Conservation (phyloP, 1,284 basidiomycete species). For the Ustilago hordei region DNA sequence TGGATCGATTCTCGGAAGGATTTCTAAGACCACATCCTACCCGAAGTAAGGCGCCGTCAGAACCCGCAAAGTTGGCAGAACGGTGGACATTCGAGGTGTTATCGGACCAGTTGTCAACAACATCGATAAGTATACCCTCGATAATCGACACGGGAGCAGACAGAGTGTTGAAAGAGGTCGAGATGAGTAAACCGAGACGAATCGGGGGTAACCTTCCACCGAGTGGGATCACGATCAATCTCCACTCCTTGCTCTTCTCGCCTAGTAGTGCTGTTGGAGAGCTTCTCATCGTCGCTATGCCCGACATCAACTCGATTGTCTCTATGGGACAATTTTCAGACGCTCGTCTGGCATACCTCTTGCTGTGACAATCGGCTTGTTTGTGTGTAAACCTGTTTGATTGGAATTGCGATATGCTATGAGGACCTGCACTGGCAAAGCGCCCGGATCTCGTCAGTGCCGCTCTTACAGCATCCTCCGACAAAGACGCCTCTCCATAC, state of each 20-base stretch:
- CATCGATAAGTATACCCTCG: neutral
- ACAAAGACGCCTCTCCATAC: slow-evolving; percentile 56
- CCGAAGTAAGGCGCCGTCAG: neutral
- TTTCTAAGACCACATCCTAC: neutral
- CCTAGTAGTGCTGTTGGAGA: too few species aligned
- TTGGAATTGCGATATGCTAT: slow-evolving; percentile 9
- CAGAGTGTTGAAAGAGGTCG: neutral
- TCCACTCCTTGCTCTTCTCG: too few species aligned
- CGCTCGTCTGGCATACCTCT: too few species aligned
- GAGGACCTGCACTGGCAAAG: slow-evolving; percentile 34
- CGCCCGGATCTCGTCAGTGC: slow-evolving; percentile 51
- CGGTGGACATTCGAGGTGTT: neutral
- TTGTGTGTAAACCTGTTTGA: neutral
- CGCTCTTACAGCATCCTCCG: slow-evolving; percentile 61
- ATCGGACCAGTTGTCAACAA: neutral
- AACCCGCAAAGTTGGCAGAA: neutral
- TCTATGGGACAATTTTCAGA: too few species aligned
- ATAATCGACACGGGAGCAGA: neutral
- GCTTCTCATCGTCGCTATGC: neutral
- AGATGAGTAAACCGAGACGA: neutral
- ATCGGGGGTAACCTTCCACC: too few species aligned
- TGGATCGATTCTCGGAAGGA: slow-evolving; percentile 1
- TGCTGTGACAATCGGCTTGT: neutral
- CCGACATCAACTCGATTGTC: neutral
- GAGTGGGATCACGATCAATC: too few species aligned